These are phyloP conservation scores for Candida hispaniensis DNA, from an alignment of 805 yeast species.

Conservation along the genomic window DNA sequence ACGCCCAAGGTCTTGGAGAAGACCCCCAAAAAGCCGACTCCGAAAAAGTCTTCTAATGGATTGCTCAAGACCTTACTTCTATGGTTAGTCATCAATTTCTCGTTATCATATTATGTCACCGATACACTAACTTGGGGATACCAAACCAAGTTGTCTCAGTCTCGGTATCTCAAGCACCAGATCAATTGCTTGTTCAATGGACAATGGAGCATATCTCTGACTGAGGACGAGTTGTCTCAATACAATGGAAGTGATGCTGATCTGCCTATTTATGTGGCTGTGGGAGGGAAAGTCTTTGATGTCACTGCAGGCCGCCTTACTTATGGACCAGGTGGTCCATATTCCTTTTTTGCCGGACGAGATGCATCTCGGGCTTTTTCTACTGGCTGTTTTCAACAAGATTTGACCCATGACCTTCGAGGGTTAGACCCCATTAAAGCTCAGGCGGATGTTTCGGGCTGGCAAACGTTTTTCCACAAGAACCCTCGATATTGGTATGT, in stretches of 20 bases:
- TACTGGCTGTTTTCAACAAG: slow-evolving; percentile 58
- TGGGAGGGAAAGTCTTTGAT: slow-evolving; percentile 55
- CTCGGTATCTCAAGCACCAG: slow-evolving; percentile 32
- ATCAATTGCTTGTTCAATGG: slow-evolving; percentile 17
- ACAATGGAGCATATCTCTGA: slow-evolving; percentile 29
- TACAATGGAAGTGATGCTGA: slow-evolving; percentile 41
- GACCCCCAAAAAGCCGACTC: too few relatives aligned
- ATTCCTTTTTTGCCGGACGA: slow-evolving; percentile 47
- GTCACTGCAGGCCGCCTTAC: slow-evolving; percentile 41
- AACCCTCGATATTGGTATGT: slow-evolving; percentile 49
- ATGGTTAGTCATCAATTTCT: too few relatives aligned
- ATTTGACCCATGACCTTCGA: slow-evolving; percentile 55
- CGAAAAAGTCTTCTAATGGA: too few relatives aligned
- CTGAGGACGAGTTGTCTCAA: slow-evolving; percentile 38
- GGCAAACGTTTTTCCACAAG: slow-evolving; percentile 43
- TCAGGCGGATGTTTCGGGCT: slow-evolving; percentile 33
- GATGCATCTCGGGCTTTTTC: slow-evolving; percentile 62
- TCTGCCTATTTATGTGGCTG: slow-evolving; percentile 47
- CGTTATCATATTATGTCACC: slow-evolving; percentile 53
- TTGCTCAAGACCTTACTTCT: too few relatives aligned
- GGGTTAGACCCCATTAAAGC: slow-evolving; percentile 42
- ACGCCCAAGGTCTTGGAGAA: too few relatives aligned
- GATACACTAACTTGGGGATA: slow-evolving; percentile 52
- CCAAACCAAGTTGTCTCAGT: slow-evolving; percentile 40
- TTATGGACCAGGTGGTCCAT: slow-evolving; percentile 52